phyloP scores from a whole-genome alignment of 805 yeast species.

The Phaffomyces thermotolerans region DNA sequence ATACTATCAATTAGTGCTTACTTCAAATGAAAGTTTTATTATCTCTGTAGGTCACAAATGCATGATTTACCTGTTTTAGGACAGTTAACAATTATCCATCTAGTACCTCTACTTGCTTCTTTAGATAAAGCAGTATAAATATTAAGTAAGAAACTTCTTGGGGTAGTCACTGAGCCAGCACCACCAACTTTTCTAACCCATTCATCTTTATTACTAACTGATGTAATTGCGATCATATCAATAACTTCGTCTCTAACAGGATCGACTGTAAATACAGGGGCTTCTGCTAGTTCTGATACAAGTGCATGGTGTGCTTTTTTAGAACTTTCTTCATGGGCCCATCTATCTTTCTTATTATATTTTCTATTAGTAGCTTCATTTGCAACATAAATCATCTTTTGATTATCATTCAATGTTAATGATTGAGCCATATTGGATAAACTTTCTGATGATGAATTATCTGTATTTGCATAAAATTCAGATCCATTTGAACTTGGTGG shows the following conservation, averaged over 20 bases:
- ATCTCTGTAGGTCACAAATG: constrained; percentile 57
- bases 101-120: constrained; percentile 64
- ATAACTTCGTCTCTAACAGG: constrained; percentile 72
- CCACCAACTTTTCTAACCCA: constrained; percentile 76
- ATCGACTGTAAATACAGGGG: constrained; percentile 77
- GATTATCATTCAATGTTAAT: constrained; percentile 31
- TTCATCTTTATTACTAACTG: constrained; percentile 71
- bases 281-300: constrained; percentile 46
- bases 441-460: constrained; percentile 18
- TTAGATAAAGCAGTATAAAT: constrained; percentile 66
- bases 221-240: constrained; percentile 73
- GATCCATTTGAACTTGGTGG: constrained; percentile 9
- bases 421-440: constrained; percentile 20
- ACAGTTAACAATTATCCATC: constrained; percentile 71
- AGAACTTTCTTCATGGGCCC: constrained; percentile 70
- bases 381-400: constrained; percentile 59
- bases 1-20: too few species aligned
- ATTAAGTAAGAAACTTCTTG: constrained; percentile 70
- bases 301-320: constrained; percentile 50
- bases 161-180: constrained; percentile 66
- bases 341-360: constrained; percentile 66
- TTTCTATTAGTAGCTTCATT: constrained; percentile 78
- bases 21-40: not conserved
- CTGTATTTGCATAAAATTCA: constrained; percentile 17
- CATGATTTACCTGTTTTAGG: constrained; percentile 70